Conservation (phyloP, 306 rosid species). For the Hippophae tibetana region DNA sequence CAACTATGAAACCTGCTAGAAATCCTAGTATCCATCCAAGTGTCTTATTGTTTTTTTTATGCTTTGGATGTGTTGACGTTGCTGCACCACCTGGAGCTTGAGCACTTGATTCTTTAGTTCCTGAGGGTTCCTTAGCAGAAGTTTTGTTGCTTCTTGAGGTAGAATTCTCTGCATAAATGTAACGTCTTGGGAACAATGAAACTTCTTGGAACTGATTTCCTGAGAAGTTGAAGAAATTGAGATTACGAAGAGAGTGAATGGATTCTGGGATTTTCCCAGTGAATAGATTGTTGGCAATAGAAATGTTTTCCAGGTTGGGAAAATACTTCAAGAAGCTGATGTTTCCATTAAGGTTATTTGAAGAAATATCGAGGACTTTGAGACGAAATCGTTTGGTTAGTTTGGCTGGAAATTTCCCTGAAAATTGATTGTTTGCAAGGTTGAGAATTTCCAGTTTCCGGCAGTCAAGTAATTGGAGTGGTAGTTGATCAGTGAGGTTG, state of each 20-base stretch:
- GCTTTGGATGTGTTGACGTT: background rate
- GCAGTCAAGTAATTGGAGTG: constrained; percentile 59
- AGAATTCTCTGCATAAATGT: background rate
- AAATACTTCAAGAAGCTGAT: constrained; percentile 26
- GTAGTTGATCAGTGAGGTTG: constrained; percentile 53
- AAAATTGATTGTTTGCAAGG: constrained; percentile 45
- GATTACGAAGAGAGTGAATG: background rate
- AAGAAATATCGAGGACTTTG: constrained; percentile 34
- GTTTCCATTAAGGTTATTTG: background rate
- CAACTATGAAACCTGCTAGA: background rate
- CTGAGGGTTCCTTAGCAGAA: background rate
- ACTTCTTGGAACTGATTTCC: background rate
- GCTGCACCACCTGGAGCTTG: background rate
- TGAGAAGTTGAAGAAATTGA: background rate
- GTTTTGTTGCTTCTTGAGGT: background rate
- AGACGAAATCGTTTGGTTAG: constrained; percentile 54
- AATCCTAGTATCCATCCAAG: background rate
- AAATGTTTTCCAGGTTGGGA: background rate
- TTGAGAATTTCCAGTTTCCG: constrained; percentile 65
- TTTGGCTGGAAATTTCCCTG: constrained; percentile 51
- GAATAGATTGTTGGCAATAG: constrained; percentile 21
- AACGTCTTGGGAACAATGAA: constrained; percentile 23
- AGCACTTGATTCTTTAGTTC: background rate
- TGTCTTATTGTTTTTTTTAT: background rate
- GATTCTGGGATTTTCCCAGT: constrained; percentile 63